These are phyloP conservation scores for Zygosaccharomyces lentus DNA, from an alignment of 805 yeast species.

Conservation along the genomic window DNA sequence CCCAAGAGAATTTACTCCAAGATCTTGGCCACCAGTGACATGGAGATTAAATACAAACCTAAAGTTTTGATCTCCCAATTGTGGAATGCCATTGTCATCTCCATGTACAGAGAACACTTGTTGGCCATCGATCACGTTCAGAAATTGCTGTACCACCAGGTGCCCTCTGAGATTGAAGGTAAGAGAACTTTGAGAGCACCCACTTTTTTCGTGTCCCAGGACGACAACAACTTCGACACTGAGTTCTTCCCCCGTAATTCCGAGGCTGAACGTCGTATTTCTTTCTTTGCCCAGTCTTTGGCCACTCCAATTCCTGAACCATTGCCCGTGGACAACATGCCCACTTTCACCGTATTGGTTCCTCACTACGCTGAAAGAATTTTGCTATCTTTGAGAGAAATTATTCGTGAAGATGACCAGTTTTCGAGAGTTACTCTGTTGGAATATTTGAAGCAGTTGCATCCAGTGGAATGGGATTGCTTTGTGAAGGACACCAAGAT, in stretches of 20 bases:
- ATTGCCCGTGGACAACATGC: constrained; percentile 98
- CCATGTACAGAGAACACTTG: constrained; percentile 99
- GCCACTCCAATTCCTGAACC: constrained; percentile 99
- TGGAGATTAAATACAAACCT: constrained; percentile 98
- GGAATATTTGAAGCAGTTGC: constrained; percentile 91
- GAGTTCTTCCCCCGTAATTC: constrained; percentile 96
- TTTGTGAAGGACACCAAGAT: constrained; percentile 95
- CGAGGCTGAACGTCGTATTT: constrained; percentile 99
- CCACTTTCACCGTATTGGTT: constrained; percentile 93
- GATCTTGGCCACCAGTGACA: constrained; percentile 95
- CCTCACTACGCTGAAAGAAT: constrained; percentile 97
- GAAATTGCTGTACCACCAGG: constrained; percentile 95
- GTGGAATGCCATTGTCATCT: constrained; percentile 98
- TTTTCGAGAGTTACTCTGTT: constrained; percentile 89
- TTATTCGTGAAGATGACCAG: constrained; percentile 95
- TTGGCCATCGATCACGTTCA: constrained; percentile 98
- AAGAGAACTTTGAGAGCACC: constrained; percentile 98
- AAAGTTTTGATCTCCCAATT: constrained; percentile 97
- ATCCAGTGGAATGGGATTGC: constrained; percentile 97
- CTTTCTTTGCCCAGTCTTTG: constrained; percentile 97
- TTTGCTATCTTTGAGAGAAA: constrained; percentile 86
- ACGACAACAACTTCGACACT: constrained; percentile 88
- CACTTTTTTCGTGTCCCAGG: constrained; percentile 96
- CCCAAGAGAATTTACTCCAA: constrained; percentile 99
- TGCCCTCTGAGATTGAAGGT: constrained; percentile 96